Base-by-base conservation (phyloP, 2,329 filamentous ascomycete genomes). In the Colletotrichum trifolii region DNA sequence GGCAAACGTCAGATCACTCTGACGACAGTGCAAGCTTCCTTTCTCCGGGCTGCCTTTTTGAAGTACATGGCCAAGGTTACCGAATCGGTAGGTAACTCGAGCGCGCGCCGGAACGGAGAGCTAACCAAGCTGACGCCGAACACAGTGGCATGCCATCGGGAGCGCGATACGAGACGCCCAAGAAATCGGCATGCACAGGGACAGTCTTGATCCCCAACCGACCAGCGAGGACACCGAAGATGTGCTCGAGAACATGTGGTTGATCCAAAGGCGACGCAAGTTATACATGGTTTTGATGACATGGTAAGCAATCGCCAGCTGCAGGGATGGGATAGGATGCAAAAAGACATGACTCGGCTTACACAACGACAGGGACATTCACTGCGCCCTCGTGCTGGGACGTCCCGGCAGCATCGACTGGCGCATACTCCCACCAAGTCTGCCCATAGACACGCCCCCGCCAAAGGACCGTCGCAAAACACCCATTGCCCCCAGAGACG, bases 81-180 rank as follows among this genome's bases (percentile, higher is more conserved):
- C 0, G 87, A 89, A 69, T 80, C 85, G 63, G 83, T 85, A 69
- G 73, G 79, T 77, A 6, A 38, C 33, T 54, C 9, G 13, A 11
- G 35, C 25, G 39, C 34, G n/a, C 10, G n/a, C 15, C 34, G 25
- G 25, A 25, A 25, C 25, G 25, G 8, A 34, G 25, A 35, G 40
- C 38, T 6, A 11, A 35, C 46, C n/a, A 50, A 45, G 46, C 36
- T 55, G 33, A 66, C 42, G 25, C 4, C 34, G 36, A 40, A 15
- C 33, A 33, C 54, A 85, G 82, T 87, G 84, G 84, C 85, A 87
- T 70, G 79, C 81, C 2, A 78, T 89, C 36, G 84, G 85, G 1
- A 79, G 81, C 25, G 83, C 85, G 0, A 88, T 89, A 60, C 79
- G 85, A 45, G 87, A 89, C 71, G 87, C 86, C 0, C 87, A 89